Conservation (phyloP, 139 green algal genomes). For the Chlorella ohadii region DNA sequence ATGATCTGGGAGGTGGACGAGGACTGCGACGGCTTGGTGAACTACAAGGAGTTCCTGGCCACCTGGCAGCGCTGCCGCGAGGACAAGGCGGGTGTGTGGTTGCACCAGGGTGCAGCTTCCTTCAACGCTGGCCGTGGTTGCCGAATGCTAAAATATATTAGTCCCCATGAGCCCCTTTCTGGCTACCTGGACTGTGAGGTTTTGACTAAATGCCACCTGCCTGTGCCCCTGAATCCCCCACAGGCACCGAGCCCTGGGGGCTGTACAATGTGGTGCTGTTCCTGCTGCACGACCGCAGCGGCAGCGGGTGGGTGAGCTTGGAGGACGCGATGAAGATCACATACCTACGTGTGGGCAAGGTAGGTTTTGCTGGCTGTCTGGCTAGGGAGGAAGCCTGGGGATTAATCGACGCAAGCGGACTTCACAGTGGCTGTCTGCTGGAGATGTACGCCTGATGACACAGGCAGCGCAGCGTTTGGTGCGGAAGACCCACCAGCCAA, state of each 20-base stretch:
- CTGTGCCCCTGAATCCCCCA: too few relatives aligned
- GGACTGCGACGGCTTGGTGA: constrained; percentile 82
- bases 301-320: constrained; percentile 62
- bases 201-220: too few relatives aligned
- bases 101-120: too few relatives aligned
- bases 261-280: constrained; percentile 97
- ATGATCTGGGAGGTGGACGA: constrained; percentile 99
- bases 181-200: too few relatives aligned
- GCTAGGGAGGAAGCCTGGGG: neutral
- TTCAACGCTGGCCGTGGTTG: too few relatives aligned
- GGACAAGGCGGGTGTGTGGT: constrained; percentile 64
- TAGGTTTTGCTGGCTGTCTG: neutral
- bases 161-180: too few relatives aligned
- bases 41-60: constrained; percentile 87
- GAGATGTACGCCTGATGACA: too few relatives aligned
- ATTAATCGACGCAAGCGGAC: too few relatives aligned
- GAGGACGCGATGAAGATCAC: constrained; percentile 93
- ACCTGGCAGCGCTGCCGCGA: constrained; percentile 88
- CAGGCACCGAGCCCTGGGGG: constrained; percentile 88
- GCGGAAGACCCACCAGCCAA: too few relatives aligned
- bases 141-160: too few relatives aligned
- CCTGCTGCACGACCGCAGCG: constrained; percentile 86
- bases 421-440: too few relatives aligned
- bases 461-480: too few relatives aligned
- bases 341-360: constrained; percentile 87